Evolutionary conservation across 140 eudicot species (phyloP).

Genomic region (Anethum foeniculum): DNA sequence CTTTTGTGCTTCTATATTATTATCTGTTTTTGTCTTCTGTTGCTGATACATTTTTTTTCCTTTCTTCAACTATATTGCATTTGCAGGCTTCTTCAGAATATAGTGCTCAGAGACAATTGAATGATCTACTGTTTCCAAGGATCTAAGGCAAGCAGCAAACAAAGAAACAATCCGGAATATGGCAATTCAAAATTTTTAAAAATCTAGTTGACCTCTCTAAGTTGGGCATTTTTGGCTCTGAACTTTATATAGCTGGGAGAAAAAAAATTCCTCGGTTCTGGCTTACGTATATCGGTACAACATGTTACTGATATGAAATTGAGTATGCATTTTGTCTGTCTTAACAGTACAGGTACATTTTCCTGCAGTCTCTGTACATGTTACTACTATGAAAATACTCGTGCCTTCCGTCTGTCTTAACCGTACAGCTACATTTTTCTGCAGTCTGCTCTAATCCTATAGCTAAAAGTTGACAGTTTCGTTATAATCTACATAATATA

Average conservation of each 20-base stretch:
- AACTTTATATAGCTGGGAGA: slow-evolving; percentile 43
- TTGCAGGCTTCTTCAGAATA: slow-evolving; percentile 88
- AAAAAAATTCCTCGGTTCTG: slow-evolving; percentile 17
- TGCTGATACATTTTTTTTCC: background rate
- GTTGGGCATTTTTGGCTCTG: slow-evolving; percentile 20
- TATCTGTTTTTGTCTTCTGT: background rate
- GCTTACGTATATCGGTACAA: background rate
- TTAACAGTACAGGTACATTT: background rate
- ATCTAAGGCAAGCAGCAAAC: slow-evolving; percentile 51
- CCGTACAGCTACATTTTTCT: background rate
- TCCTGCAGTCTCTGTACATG: background rate
- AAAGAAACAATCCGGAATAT: slow-evolving; percentile 66
- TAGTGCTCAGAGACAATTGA: slow-evolving; percentile 91
- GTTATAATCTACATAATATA: background rate
- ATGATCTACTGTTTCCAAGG: slow-evolving; percentile 70
- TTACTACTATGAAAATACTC: slow-evolving; percentile 14
- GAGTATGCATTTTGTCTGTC: slow-evolving; percentile 6
- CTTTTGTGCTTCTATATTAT: background rate
- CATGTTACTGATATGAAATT: slow-evolving; percentile 8
- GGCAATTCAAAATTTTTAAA: slow-evolving; percentile 9
- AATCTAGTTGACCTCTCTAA: slow-evolving; percentile 10
- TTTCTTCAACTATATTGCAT: background rate
- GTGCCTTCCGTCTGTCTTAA: background rate
- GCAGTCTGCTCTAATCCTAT: background rate
- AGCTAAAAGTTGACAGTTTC: background rate